Conservation (phyloP, 1,284 basidiomycete species). For the Exobasidium rhododendri region DNA sequence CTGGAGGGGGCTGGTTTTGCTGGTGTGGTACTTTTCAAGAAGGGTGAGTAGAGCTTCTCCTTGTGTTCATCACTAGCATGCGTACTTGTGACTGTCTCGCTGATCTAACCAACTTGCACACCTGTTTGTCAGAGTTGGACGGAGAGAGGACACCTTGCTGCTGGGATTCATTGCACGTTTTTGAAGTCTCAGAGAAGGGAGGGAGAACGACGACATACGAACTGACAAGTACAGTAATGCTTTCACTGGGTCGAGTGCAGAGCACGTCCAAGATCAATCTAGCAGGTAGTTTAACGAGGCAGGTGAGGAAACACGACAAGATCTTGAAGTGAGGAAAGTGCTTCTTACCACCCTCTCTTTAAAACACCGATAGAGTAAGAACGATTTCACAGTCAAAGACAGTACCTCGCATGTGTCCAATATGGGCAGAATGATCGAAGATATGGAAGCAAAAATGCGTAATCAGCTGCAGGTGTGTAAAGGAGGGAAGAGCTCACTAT, state of each 20-base stretch:
- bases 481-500: background rate
- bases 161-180: slow-evolving; percentile 99
- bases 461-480: slow-evolving; percentile 65
- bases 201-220: slow-evolving; percentile 85
- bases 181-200: slow-evolving; percentile 66
- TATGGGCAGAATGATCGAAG: slow-evolving; percentile 90
- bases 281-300: slow-evolving; percentile 94
- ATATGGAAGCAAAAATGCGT: slow-evolving; percentile 98
- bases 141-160: slow-evolving; percentile 61
- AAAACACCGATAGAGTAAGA: too few relatives aligned
- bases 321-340: background rate
- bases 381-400: slow-evolving; percentile 16
- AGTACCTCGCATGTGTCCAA: slow-evolving; percentile 77
- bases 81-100: background rate
- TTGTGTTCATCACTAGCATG: background rate
- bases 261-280: slow-evolving; percentile 68
- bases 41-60: slow-evolving; percentile 67
- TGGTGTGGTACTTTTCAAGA: slow-evolving; percentile 93
- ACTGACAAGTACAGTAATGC: slow-evolving; percentile 94
- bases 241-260: slow-evolving; percentile 74
- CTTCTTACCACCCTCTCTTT: too few relatives aligned
- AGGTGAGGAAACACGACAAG: slow-evolving; percentile 63
- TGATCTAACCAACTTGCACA: too few relatives aligned
- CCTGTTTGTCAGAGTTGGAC: background rate
- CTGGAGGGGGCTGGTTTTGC: slow-evolving; percentile 89